Conservation (phyloP, 768 basidiomycete species). For the Tylopilus plumbeoviolaceoides region DNA sequence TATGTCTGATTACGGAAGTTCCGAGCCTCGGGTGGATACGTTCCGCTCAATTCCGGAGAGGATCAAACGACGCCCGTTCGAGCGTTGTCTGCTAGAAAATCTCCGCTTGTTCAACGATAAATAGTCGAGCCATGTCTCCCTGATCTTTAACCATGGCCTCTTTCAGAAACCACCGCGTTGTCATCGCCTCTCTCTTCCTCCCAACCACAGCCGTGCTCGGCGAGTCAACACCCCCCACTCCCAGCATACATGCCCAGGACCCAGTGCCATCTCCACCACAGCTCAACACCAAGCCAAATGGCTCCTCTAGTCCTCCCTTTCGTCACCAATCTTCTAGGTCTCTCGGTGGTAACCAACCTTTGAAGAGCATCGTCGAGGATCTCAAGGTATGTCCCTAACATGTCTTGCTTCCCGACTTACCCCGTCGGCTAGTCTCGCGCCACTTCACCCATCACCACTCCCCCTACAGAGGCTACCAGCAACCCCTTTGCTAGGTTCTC, state of each 20-base stretch:
- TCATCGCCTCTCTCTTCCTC: slow-evolving; percentile 83
- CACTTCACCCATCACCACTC: slow-evolving; percentile 40
- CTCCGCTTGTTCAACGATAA: too few species aligned
- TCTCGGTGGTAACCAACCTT: slow-evolving; percentile 11
- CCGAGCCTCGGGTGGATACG: too few species aligned
- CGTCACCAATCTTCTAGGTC: slow-evolving; percentile 20
- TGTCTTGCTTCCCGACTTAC: not conserved
- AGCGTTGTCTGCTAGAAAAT: too few species aligned
- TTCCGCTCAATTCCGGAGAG: too few species aligned
- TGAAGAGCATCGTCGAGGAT: slow-evolving; percentile 78
- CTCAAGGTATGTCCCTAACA: slow-evolving; percentile 47
- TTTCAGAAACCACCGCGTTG: slow-evolving; percentile 65
- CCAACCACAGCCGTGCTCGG: slow-evolving; percentile 67
- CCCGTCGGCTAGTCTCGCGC: slow-evolving; percentile 31
- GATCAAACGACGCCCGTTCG: too few species aligned
- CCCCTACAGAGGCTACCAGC: slow-evolving; percentile 46
- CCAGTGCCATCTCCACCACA: slow-evolving; percentile 6
- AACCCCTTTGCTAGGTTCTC: slow-evolving; percentile 58
- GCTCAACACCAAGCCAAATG: not conserved
- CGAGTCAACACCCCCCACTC: slow-evolving; percentile 49
- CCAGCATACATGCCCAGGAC: slow-evolving; percentile 27
- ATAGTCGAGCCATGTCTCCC: not conserved
- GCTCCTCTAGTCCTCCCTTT: slow-evolving; percentile 8
- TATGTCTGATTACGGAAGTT: too few species aligned
- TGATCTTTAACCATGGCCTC: slow-evolving; percentile 49